Conservation (phyloP, 2,329 filamentous ascomycete species). For the Colletotrichum tofieldiae region DNA sequence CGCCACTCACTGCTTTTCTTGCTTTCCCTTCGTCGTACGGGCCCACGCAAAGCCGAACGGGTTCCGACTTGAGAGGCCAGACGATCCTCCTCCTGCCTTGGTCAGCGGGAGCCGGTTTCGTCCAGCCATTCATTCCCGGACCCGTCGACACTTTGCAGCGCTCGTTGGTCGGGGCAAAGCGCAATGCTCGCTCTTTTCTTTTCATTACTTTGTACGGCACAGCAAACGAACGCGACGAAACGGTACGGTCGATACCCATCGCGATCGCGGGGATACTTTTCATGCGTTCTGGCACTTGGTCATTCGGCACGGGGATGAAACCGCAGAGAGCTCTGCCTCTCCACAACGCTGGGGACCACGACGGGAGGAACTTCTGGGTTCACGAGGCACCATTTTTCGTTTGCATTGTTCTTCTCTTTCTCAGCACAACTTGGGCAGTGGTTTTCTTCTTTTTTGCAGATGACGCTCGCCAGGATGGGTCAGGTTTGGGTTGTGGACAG, state of each 20-base stretch:
- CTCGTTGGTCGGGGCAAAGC: too few species aligned
- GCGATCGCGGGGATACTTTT: neutral
- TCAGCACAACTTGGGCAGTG: neutral
- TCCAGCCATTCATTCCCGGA: too few species aligned
- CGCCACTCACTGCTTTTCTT: neutral
- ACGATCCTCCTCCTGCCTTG: too few species aligned
- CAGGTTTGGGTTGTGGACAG: neutral
- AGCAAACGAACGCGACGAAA: neutral
- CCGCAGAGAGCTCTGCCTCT: neutral
- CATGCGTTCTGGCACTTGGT: conserved; percentile 16
- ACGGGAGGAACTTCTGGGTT: conserved; percentile 1
- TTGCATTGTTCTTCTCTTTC: neutral
- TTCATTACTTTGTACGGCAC: neutral
- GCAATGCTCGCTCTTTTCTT: neutral
- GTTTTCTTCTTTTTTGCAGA: conserved; percentile 9
- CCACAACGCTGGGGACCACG: neutral
- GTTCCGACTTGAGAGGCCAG: too few species aligned
- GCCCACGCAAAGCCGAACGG: too few species aligned
- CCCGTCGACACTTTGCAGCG: too few species aligned
- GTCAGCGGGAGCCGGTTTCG: too few species aligned
- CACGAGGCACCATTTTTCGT: neutral
- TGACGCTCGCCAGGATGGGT: neutral
- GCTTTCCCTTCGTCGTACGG: neutral
- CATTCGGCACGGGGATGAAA: conserved; percentile 16
- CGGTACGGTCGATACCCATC: neutral